These are phyloP conservation scores for Fusarium penzigii DNA, from an alignment of 2,329 filamentous ascomycete species.

Conservation along the genomic window DNA sequence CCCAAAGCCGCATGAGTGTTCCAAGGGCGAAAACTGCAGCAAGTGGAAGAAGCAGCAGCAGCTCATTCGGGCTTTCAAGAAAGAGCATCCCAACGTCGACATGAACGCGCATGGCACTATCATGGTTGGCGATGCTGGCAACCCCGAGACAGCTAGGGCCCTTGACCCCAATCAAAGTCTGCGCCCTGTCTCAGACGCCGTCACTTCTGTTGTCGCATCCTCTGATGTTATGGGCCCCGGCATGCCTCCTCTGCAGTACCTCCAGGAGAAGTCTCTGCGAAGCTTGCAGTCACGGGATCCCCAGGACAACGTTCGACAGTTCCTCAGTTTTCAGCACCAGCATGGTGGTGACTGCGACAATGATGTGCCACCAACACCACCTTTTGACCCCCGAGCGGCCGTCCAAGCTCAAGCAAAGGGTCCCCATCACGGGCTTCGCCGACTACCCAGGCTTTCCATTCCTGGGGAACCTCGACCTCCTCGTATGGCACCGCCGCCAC, in stretches of 20 bases:
- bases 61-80: slow-evolving; percentile 72
- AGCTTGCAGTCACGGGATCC: slow-evolving; percentile 73
- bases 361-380: slow-evolving; percentile 68
- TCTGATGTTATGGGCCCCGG: slow-evolving; percentile 84
- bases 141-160: slow-evolving; percentile 64
- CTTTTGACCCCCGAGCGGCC: slow-evolving; percentile 60
- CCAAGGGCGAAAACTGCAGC: slow-evolving; percentile 81
- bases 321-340: slow-evolving; percentile 73
- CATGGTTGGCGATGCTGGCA: slow-evolving; percentile 79
- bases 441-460: slow-evolving; percentile 64
- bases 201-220: slow-evolving; percentile 84
- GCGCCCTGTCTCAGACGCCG: slow-evolving; percentile 72
- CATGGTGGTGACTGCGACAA: slow-evolving; percentile 49
- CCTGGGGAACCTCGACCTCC: slow-evolving; percentile 41
- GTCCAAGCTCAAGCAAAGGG: slow-evolving; percentile 36
- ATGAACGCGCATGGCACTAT: slow-evolving; percentile 62
- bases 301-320: slow-evolving; percentile 91
- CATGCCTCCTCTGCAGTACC: slow-evolving; percentile 63
- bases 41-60: slow-evolving; percentile 82
- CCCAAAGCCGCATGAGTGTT: slow-evolving; percentile 80
- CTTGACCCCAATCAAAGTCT: slow-evolving; percentile 56
- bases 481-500: slow-evolving; percentile 30
- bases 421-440: slow-evolving; percentile 57
- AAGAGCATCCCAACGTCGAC: slow-evolving; percentile 69
- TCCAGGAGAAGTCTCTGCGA: slow-evolving; percentile 74